Evolutionary conservation across 2,329 filamentous ascomycete genomes (phyloP), one percentile per base, ranked within the genome.

Genomic region (Diaporthe ilicicola): DNA sequence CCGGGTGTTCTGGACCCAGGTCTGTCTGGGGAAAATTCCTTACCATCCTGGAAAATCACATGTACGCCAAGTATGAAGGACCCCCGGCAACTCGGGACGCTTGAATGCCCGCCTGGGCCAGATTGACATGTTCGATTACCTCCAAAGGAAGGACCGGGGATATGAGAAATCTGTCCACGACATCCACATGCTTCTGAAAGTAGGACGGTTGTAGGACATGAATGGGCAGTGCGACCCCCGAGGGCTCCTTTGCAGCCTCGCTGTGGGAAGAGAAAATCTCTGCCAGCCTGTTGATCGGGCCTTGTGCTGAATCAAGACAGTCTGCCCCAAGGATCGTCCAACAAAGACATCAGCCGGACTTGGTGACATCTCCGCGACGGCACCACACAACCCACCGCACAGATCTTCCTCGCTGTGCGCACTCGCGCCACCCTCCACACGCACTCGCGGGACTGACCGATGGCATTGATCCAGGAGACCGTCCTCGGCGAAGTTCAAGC

Each of bases 361-460:
- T 7, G 42, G n/a, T 34, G 56, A 32, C 10, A 48, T 32, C 22
- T 62, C 56, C 27, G 24, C 17, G 24, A 62, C 19, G 32, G 42
- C 27, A 62, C 42, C 19, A 12, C 39, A 61, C 37, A 7, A 27
- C 32, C 19, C 39, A 46, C 24, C 27, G 39, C 56, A 62, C 27
- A 48, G 56, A 48, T 62, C 12, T 22, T 62, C n/a, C 56, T 48
- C 27, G n/a, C 5, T 29, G n/a, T n/a, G 56, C 42, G 56, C 27
- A 62, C 56, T 48, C 48, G 56, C 56, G 56, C 39, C 56, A 32
- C 56, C 27, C 10, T 48, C 42, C 56, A 46, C 39, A 10, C 29
- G 27, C 42, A 34, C 56, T 62, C 42, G 56, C 56, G 56, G 56
- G 56, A 48, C 17, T 34, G 34, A 62, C 56, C 56, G 56, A 34